Evolutionary conservation across 1,284 basidiomycete species (phyloP).

Genomic region (Athelia sp.): DNA sequence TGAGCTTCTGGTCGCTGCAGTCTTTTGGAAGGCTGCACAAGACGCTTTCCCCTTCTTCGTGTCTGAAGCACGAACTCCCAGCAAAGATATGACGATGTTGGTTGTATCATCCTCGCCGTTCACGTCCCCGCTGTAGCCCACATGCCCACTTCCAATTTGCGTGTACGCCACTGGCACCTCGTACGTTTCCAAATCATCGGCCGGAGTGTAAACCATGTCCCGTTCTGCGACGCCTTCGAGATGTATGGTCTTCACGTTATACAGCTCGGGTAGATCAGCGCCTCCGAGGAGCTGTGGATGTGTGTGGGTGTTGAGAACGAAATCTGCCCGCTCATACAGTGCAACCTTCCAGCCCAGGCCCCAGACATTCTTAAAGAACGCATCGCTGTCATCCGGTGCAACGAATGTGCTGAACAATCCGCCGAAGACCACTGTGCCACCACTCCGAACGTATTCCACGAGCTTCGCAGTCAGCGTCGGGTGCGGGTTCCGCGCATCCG

Average conservation of each 20-base stretch:
- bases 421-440: constrained; percentile 29
- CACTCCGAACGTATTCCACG: constrained; percentile 25
- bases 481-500: constrained; percentile 10
- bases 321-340: constrained; percentile 27
- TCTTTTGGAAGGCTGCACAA: too few species aligned
- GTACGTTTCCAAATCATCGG: constrained; percentile 16
- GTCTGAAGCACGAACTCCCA: not conserved
- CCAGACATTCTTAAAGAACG: constrained; percentile 23
- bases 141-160: not conserved
- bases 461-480: constrained; percentile 18
- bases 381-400: constrained; percentile 14
- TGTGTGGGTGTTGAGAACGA: constrained; percentile 19
- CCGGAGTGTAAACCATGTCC: constrained; percentile 23
- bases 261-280: constrained; percentile 20
- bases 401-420: constrained; percentile 27
- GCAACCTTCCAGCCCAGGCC: constrained; percentile 30
- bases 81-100: not conserved
- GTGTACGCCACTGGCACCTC: not conserved
- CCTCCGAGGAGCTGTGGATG: constrained; percentile 18
- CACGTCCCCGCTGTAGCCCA: not conserved
- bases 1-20: too few species aligned
- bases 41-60: too few species aligned
- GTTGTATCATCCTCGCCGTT: not conserved
- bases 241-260: constrained; percentile 32
- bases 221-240: constrained; percentile 18